phyloP scores from a whole-genome alignment of 441 rosid genomes.

The Populus hybrid region DNA sequence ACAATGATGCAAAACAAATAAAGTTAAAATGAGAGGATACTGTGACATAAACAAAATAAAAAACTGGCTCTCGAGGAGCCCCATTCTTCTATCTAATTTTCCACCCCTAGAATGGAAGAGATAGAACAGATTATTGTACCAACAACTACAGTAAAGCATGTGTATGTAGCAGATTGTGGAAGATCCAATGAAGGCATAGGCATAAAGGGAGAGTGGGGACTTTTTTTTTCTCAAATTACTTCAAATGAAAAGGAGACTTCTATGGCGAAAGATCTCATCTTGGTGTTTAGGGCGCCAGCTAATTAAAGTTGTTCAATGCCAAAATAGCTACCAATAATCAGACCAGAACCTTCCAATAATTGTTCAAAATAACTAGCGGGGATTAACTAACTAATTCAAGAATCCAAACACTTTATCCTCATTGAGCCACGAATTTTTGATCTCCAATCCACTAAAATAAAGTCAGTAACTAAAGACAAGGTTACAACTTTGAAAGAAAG shows the following conservation, averaged over 20 bases:
- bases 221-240: not conserved
- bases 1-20: not conserved
- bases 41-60: no score
- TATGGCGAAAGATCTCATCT: not conserved
- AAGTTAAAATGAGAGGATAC: not conserved
- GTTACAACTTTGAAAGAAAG: not conserved
- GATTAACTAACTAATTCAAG: not conserved
- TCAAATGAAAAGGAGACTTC: not conserved
- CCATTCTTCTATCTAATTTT: not conserved
- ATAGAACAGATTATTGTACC: not conserved
- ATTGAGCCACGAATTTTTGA: not conserved
- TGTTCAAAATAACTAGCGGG: not conserved
- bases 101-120: not conserved
- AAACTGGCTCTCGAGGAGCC: not conserved
- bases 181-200: not conserved
- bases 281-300: not conserved
- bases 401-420: not conserved
- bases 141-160: not conserved
- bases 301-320: not conserved
- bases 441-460: not conserved
- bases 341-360: not conserved
- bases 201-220: not conserved
- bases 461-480: not conserved
- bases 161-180: not conserved
- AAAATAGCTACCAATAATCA: not conserved